Conservation (phyloP, 768 basidiomycete species). For the Termitomyces sp. region DNA sequence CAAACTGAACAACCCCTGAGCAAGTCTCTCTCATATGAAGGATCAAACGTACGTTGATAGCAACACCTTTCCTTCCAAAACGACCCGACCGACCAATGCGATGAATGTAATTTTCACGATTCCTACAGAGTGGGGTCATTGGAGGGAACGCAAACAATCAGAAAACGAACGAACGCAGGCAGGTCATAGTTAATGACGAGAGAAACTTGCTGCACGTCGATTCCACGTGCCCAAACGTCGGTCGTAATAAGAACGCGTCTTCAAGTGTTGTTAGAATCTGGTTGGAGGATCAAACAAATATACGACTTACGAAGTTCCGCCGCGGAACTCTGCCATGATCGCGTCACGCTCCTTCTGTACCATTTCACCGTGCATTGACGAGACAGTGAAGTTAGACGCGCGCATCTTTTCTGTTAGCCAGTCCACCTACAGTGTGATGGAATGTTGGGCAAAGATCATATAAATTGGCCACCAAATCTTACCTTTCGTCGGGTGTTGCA, state of each 20-base stretch:
- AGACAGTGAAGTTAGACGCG: conserved; percentile 97
- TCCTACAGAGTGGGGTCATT: conserved; percentile 40
- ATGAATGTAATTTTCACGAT: conserved; percentile 99
- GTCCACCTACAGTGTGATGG: conserved; percentile 62
- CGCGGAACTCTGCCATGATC: conserved; percentile 96
- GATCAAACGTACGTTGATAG: conserved; percentile 80
- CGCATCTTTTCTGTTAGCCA: conserved; percentile 99
- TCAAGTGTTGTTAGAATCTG: conserved; percentile 17
- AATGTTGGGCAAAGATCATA: conserved; percentile 11
- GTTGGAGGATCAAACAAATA: conserved; percentile 4
- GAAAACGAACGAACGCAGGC: conserved; percentile 63
- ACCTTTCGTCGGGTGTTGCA: conserved; percentile 98
- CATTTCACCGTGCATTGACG: conserved; percentile 96
- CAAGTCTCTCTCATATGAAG: conserved; percentile 5
- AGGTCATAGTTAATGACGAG: conserved; percentile 97
- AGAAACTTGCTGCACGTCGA: conserved; percentile 97
- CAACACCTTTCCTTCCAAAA: conserved; percentile 98
- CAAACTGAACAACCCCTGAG: conserved; percentile 55
- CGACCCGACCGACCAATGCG: conserved; percentile 99
- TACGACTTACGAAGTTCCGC: conserved; percentile 77
- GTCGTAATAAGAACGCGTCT: conserved; percentile 95
- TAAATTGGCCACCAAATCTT: conserved; percentile 16
- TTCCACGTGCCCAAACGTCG: conserved; percentile 96
- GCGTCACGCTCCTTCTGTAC: conserved; percentile 93
- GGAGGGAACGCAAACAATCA: neutral